phyloP scores from a whole-genome alignment of 352 stramenopile genomes.

The Pythium plurisporium region DNA sequence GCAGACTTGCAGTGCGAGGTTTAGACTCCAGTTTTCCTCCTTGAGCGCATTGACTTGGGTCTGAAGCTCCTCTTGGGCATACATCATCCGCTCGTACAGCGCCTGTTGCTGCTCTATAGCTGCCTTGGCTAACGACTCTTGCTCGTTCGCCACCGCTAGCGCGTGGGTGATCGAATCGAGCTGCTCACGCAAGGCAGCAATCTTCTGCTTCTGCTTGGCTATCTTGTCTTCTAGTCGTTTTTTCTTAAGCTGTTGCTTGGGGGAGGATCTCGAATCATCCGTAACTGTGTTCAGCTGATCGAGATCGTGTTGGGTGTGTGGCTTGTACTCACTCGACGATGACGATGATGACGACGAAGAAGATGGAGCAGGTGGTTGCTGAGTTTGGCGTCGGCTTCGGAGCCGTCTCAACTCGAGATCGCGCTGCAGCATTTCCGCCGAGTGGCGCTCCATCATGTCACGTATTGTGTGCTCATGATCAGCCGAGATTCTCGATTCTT shows the following conservation, averaged over 20 bases:
- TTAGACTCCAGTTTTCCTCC: conserved; percentile 68
- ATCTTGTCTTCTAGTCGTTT: conserved; percentile 28
- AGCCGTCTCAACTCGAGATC: conserved; percentile 20
- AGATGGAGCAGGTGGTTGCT: neutral
- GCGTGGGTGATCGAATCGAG: conserved; percentile 38
- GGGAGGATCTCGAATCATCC: neutral
- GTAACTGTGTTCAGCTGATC: conserved; percentile 9
- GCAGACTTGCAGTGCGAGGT: conserved; percentile 54
- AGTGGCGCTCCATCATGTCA: conserved; percentile 39
- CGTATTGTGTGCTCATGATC: conserved; percentile 34
- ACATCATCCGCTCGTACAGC: conserved; percentile 31
- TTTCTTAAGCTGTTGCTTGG: neutral
- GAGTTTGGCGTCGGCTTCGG: neutral
- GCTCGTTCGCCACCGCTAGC: conserved; percentile 64
- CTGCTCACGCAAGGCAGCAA: conserved; percentile 31
- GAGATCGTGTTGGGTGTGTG: conserved; percentile 16
- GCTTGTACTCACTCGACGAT: conserved; percentile 13
- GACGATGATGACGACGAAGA: conserved; percentile 22
- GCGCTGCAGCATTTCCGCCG: conserved; percentile 27
- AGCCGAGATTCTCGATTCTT: conserved; percentile 31
- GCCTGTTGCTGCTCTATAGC: conserved; percentile 30
- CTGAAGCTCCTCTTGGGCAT: conserved; percentile 43
- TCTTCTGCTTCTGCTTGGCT: conserved; percentile 36
- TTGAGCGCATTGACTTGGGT: conserved; percentile 52
- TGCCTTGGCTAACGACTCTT: conserved; percentile 67